Evolutionary conservation across 257 asterid species (phyloP), one percentile per base, ranked within the genome.

Genomic region (Ophiorrhiza pumila): DNA sequence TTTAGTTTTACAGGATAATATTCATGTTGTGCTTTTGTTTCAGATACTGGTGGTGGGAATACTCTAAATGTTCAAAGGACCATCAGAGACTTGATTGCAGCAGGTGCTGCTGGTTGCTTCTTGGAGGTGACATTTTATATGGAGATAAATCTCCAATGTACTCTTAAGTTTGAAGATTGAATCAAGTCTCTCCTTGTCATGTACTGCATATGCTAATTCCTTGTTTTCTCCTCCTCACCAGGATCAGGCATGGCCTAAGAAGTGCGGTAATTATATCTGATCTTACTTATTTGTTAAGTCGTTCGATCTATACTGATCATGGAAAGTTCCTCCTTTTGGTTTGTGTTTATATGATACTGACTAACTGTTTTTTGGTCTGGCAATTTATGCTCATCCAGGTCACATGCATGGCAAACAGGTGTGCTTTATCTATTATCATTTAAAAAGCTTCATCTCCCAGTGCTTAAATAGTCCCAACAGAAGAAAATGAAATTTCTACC

Each of bases 211-310:
- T 22, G 31, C 60, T 68, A 29, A 45, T 66, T 49, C 22, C 29
- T 32, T 15, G 23, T 31, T 65, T 13, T 45, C 35, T 60, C 9
- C 13, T 7, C 15, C 23, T 29, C 59, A 27, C 68, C 71, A 76
- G 79, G 79, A 76, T 49, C 79, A 76, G 72, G 79, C 71, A 60
- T 76, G 79, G 79, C 79, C 79, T 29, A 68, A 76, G 56, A 69
- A 60, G 55, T 68, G 75, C 25, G 79, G 79, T 75, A 75, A 75
- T 42, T 29, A 31, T 41, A 14, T 49, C n/a, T n/a, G 55, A 23
- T 35, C 61, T 43, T 61, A 17, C 59, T 69, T n/a, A n/a, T n/a
- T 42, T 27, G 32, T 47, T 32, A 17, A 2, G 20, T 0, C 4
- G 8, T 65, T 42, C 64, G 23, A 35, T 42, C 77, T 15, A 47